These are phyloP conservation scores for Colletotrichum sp. DNA, from an alignment of 2,329 filamentous ascomycete genomes.

Conservation along the genomic window DNA sequence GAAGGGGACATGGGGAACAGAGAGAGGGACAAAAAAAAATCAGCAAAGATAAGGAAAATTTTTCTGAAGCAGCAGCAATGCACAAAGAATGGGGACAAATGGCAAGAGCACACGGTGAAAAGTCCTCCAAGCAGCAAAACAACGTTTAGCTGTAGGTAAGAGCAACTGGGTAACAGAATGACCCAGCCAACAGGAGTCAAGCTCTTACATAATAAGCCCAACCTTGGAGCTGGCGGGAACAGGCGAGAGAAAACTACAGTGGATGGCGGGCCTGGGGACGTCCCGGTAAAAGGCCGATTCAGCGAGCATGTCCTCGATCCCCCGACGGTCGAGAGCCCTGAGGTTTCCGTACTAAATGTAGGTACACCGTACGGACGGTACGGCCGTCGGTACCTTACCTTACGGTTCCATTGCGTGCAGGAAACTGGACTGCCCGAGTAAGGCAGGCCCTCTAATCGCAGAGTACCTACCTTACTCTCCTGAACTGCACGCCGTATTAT, in stretches of 20 bases:
- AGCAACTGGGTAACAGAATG: constrained; percentile 8
- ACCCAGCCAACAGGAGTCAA: constrained; percentile 18
- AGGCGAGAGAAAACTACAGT: neutral
- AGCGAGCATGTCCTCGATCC: constrained; percentile 7
- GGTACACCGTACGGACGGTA: neutral
- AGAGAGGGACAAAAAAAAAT: neutral
- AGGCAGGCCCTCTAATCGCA: neutral
- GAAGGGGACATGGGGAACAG: neutral
- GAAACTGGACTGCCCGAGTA: neutral
- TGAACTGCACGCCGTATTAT: neutral
- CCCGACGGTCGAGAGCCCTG: neutral
- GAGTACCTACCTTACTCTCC: neutral
- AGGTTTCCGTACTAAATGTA: neutral
- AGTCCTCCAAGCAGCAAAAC: neutral
- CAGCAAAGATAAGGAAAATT: constrained; percentile 23
- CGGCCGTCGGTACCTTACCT: neutral
- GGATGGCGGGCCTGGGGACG: neutral
- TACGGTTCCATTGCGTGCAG: neutral
- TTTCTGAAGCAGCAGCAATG: constrained; percentile 16
- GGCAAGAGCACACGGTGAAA: neutral
- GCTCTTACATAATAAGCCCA: constrained; percentile 22
- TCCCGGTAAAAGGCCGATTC: constrained; percentile 6
- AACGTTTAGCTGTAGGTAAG: constrained; percentile 14
- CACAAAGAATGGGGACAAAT: constrained; percentile 13
- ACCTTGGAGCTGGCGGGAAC: neutral